Base-by-base conservation (phyloP, 2,329 filamentous ascomycete genomes). In the Aspergillus terreus region DNA sequence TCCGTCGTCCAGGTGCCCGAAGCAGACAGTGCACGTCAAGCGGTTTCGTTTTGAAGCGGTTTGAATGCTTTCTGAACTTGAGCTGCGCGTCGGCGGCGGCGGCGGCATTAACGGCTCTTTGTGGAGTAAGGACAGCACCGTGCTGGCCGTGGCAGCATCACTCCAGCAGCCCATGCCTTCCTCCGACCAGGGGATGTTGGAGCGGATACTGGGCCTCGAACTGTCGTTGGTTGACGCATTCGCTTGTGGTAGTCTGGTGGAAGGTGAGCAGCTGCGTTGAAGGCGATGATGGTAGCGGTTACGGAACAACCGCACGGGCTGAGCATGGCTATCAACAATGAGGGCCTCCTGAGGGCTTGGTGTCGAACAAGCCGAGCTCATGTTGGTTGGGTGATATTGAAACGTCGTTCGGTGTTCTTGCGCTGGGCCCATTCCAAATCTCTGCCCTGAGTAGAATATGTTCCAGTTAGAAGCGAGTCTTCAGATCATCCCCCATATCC, bases 61-160 rank as follows among this genome's bases (percentile, higher is more conserved):
- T 19, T 46, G 27, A 10, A 43, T 21, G 14, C 19, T 33, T 12
- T 43, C 23, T 12, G 12, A 36, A 9, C 27, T 11, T 3, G 36
- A 21, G 15, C 19, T 42, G 15, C 11, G 40, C 10, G 14, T 23
- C 17, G 17, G 27, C 9, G 44, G 51, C 6, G 44, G 51, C 6
- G 49, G 49, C 21, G 53, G 33, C 9, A 12, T 35, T 17, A 51
- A 30, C 2, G 55, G 51, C 21, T 59, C 53, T 17, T 52, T 58
- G 5, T 52, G 57, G 25, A 59, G 55, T 25, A 59, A 36, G 40
- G 55, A 56, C 30, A 58, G 56, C 4, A 59, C 57, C 12, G 50
- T 50, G 27, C 50, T 44, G 19, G 57, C 57, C 12, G 57, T 59
- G 25, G 41, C 44, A 10, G 53, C 57, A 46, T 59, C 57, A 21